Evolutionary conservation across 257 asterid species (phyloP), one percentile per base, ranked within the genome.

Genomic region (Jacaranda copaia): DNA sequence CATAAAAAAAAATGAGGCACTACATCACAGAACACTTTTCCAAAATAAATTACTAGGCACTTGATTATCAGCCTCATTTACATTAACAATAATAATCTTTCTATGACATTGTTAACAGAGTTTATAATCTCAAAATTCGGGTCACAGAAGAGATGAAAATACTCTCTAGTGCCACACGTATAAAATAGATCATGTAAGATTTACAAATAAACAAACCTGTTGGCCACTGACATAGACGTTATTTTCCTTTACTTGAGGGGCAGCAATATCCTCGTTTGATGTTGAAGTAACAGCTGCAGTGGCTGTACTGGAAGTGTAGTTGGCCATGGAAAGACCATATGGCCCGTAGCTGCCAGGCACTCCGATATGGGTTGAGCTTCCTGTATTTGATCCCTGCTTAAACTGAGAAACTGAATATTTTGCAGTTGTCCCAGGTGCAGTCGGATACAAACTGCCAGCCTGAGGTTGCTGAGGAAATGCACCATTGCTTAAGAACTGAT

Each of bases 381-480:
- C 92, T 36, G 87, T 79, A 79, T 89, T 91, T 72, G 92, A 66
- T 75, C 97, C 98, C 70, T 90, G 96, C 85, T 91, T 92, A 81
- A 82, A 88, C 74, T 92, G 98, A 38, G 96, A 81, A 60, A 86
- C 89, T 20, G 98, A 81, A 89, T 87, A 92, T 85, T 93, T 92
- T 82, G 89, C 86, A 80, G 89, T 78, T 55, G 93, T 81, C 61
- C 91, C 96, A 76, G 94, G 85, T 68, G 91, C 87, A 70, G 92
- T 67, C 80, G 89, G 97, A 85, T 90, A 92, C 53, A 89, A 63
- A 70, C 82, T 82, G 39, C 87, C 97, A 71, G 93, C 77, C 85
- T 86, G 98, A 78, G 96, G 93, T 82, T 89, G 97, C 90, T 90
- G 97, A 55, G 96, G 92, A 79, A 88, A 94, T 25, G 87, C 85